Evolutionary conservation across 148 eudicot species (phyloP).

Genomic region (Fallopia convolvulus): DNA sequence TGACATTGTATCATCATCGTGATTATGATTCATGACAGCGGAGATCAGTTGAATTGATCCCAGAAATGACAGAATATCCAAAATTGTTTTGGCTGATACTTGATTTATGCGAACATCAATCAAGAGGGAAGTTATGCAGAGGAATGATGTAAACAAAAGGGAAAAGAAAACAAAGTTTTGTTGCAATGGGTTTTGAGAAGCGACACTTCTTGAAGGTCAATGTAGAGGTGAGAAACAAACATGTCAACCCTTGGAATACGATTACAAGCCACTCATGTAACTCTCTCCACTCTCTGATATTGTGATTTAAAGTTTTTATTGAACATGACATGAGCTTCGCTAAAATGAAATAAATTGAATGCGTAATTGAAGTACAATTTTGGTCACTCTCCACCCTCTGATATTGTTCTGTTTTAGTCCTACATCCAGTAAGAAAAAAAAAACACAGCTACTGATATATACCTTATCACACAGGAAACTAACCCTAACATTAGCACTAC

Average conservation of each 20-base stretch:
- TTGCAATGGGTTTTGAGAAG: neutral
- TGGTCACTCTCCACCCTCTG: neutral
- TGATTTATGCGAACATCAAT: neutral
- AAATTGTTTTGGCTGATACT: neutral
- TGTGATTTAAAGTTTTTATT: neutral
- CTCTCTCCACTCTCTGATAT: no score
- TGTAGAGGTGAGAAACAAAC: no score
- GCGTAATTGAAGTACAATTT: neutral
- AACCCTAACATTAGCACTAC: neutral
- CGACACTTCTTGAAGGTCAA: neutral
- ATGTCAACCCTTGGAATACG: no score
- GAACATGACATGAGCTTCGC: neutral
- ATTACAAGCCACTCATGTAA: no score
- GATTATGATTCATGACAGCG: slow-evolving; percentile 11
- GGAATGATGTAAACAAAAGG: neutral
- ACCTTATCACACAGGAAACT: neutral
- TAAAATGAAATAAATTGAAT: neutral
- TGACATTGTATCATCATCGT: slow-evolving; percentile 14
- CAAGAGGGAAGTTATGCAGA: neutral
- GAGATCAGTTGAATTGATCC: neutral
- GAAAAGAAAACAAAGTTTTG: neutral
- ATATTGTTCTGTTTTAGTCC: neutral
- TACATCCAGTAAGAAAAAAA: neutral
- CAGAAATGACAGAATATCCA: neutral
- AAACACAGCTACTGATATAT: no score